Evolutionary conservation across 495 filamentous ascomycete species (phyloP), one percentile per base, ranked within the genome.

Genomic region (Ramalina intermedia): DNA sequence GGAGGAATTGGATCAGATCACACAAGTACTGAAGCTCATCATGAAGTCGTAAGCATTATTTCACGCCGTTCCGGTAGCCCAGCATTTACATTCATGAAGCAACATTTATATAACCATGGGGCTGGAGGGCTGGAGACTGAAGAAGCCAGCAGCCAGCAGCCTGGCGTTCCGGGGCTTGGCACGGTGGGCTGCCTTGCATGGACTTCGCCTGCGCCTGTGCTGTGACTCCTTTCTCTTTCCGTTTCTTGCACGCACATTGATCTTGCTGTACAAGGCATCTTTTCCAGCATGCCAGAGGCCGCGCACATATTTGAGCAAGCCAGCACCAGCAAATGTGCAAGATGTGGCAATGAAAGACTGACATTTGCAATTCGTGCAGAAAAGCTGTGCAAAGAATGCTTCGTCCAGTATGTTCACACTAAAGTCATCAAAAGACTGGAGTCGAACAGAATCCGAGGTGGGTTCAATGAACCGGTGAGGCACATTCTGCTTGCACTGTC

Each of bases 381-480:
- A 41, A 58, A 58, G 35, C 61, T 74, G 20, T 76, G 73, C 63
- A 61, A 86, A 38, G 64, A 74, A 36, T 96, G 90, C 63, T 94
- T 91, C 64, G 60, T 70, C 44, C 73, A 72, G 57, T 95, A 87
- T 63, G 70, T 89, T 46, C 63, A 70, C 24, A 78, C 74, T 47
- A 96, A 96, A 59, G 74, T 79, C 53, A 63, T 85, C 53, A 87
- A 85, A 56, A 84, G 85, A 37, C 82, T 90, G 69, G 83, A 85
- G 58, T 69, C 66, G 40, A 82, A 79, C 63, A 70, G 57, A 61
- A 67, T 55, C 53, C 52, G 64, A 51, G 42, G 55, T 57, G 47
- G 64, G 54, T 54, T 60, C 42, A 55, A 61, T 40, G 57, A 62
- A 39, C 43, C 63, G 29, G 65, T 71, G 46, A 67, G 68, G 43